Percentiles rank a stretch among this genome's conserved stretches.
These are phyloP conservation scores for Wickerhamomyces chambardii DNA, from an alignment of 805 yeast genomes.

Conservation along the genomic window DNA sequence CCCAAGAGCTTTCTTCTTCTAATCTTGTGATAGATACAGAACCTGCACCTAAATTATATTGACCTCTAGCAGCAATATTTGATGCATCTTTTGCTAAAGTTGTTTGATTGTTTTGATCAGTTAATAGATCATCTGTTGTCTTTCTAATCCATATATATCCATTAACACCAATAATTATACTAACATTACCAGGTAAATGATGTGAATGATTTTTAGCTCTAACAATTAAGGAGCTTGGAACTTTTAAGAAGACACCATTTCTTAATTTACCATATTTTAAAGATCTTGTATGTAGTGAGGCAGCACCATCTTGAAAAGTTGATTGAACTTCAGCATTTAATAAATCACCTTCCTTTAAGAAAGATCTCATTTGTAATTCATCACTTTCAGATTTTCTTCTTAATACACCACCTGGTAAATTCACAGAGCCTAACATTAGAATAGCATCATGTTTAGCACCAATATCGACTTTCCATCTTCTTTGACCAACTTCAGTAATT, in stretches of 20 bases:
- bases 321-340: conserved; percentile 95
- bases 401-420: conserved; percentile 93
- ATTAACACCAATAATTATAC: conserved; percentile 85
- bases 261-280: conserved; percentile 91
- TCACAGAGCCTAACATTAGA: conserved; percentile 89
- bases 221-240: conserved; percentile 76
- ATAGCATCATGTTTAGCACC: conserved; percentile 94
- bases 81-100: conserved; percentile 24
- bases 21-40: conserved; percentile 71
- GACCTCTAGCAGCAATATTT: conserved; percentile 16
- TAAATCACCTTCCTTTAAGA: conserved; percentile 92
- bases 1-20: conserved; percentile 92
- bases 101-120: conserved; percentile 18
- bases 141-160: conserved; percentile 92
- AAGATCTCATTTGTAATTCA: conserved; percentile 91
- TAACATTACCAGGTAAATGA: conserved; percentile 89
- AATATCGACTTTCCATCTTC: conserved; percentile 94
- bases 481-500: conserved; percentile 87
- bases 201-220: conserved; percentile 85
- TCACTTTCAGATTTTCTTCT: conserved; percentile 92
- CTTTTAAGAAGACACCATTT: conserved; percentile 76
- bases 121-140: conserved; percentile 31
- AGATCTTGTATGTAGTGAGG: conserved; percentile 91
- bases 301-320: conserved; percentile 82
- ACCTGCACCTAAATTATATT: conserved; percentile 47